A percentile compares a stretch with the other conserved stretches of the same genome.
These are phyloP conservation scores for Colletotrichum orchidophilum DNA, from an alignment of 2,329 filamentous ascomycete genomes.

Conservation along the genomic window DNA sequence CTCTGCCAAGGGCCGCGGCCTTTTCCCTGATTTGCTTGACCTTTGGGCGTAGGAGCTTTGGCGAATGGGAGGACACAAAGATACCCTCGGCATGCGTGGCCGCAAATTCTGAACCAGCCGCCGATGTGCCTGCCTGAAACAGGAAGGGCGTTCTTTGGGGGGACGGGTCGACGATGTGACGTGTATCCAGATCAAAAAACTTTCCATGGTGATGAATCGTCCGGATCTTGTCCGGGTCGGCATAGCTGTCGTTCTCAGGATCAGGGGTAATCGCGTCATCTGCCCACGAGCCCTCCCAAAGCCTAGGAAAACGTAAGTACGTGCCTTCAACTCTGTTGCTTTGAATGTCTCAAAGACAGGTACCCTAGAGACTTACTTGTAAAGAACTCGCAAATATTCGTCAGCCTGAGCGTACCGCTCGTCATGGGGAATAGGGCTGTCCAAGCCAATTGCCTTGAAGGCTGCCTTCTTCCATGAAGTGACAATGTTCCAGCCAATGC, in stretches of 20 bases:
- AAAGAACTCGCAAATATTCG: constrained; percentile 69
- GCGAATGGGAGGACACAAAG: constrained; percentile 65
- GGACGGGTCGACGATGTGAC: constrained; percentile 62
- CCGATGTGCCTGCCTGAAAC: constrained; percentile 68
- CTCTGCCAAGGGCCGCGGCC: constrained; percentile 60
- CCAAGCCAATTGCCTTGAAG: constrained; percentile 69
- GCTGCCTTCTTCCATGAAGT: constrained; percentile 67
- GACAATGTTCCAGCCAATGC: constrained; percentile 75
- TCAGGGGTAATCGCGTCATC: constrained; percentile 66
- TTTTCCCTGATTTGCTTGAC: constrained; percentile 62
- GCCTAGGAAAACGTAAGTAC: constrained; percentile 41
- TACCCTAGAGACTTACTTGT: constrained; percentile 56
- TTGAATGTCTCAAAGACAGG: neutral
- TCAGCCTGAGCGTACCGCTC: constrained; percentile 69
- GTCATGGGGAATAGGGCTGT: constrained; percentile 67
- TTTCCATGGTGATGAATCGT: constrained; percentile 62
- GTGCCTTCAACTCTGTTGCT: neutral
- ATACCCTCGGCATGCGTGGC: constrained; percentile 68
- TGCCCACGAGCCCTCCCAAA: constrained; percentile 66
- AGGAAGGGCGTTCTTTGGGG: constrained; percentile 66
- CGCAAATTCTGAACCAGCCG: constrained; percentile 65
- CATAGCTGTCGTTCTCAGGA: constrained; percentile 62
- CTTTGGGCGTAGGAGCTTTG: constrained; percentile 57
- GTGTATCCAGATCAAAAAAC: constrained; percentile 40
- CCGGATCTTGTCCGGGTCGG: constrained; percentile 66